A percentile compares a stretch with the other conserved stretches of the same genome.
Evolutionary conservation across 371 early-diverging fungal species (phyloP).

Genomic region (Umbelopsis sp.): DNA sequence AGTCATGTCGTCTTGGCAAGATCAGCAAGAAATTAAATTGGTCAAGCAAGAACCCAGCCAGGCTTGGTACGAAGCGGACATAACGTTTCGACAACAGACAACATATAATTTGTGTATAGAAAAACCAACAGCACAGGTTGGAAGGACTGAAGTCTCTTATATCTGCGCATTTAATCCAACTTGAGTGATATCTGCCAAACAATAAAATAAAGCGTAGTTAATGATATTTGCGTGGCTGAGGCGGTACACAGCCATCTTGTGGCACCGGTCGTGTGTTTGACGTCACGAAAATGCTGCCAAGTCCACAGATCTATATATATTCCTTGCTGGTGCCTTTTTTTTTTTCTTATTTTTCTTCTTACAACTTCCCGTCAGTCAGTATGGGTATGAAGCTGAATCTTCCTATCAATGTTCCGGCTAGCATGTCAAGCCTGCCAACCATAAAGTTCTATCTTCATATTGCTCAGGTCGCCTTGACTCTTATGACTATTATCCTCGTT

Average conservation of each 20-base stretch:
- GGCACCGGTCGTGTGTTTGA: conserved; percentile 1
- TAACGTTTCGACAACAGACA: background rate
- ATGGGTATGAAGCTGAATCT: background rate
- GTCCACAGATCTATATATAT: too few species aligned
- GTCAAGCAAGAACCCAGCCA: conserved; percentile 13
- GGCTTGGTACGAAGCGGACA: conserved; percentile 8
- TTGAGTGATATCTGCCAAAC: background rate
- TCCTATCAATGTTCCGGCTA: conserved; percentile 28
- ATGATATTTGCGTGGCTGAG: background rate
- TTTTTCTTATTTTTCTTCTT: background rate
- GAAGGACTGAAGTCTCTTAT: background rate
- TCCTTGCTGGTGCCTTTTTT: background rate
- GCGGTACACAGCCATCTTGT: conserved; percentile 11
- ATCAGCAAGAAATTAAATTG: background rate
- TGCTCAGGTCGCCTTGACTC: conserved; percentile 30
- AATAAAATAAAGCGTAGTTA: background rate
- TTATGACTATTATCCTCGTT: conserved; percentile 35
- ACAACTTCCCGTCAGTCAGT: background rate
- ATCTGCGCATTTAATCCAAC: background rate
- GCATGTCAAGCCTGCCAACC: conserved; percentile 33
- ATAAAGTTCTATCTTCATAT: conserved; percentile 35
- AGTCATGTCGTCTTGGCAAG: conserved; percentile 17
- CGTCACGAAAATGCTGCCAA: conserved; percentile 12
- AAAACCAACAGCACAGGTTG: background rate
- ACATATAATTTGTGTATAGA: background rate